Conservation (phyloP, 768 basidiomycete genomes). For the Leccinum olivaceopallidum region DNA sequence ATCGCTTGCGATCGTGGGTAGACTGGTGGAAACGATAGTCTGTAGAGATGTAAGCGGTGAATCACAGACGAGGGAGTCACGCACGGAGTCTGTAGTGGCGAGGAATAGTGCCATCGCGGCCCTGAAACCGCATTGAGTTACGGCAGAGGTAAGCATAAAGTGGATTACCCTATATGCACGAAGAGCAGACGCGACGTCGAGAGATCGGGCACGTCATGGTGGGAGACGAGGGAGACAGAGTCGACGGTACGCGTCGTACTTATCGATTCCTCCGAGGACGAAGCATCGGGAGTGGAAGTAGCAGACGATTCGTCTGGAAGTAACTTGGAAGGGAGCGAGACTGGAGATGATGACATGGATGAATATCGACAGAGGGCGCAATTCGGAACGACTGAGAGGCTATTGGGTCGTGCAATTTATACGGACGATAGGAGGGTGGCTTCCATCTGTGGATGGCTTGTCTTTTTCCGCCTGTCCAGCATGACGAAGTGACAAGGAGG, state of each 20-base stretch:
- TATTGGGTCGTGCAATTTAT: constrained; percentile 27
- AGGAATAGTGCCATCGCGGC: constrained; percentile 81
- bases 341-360: constrained; percentile 21
- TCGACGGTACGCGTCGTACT: constrained; percentile 21
- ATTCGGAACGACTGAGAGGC: constrained; percentile 5
- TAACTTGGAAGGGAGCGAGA: constrained; percentile 9
- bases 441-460: constrained; percentile 25
- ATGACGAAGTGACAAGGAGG: constrained; percentile 9
- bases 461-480: constrained; percentile 19
- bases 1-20: constrained; percentile 78
- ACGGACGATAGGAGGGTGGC: constrained; percentile 19
- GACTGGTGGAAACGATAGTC: constrained; percentile 79
- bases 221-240: constrained; percentile 25
- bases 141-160: neutral
- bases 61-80: constrained; percentile 24
- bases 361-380: constrained; percentile 5
- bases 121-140: constrained; percentile 39
- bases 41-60: constrained; percentile 22
- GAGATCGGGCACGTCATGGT: constrained; percentile 29
- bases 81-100: constrained; percentile 82
- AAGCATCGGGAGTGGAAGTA: constrained; percentile 6
- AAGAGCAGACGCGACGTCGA: constrained; percentile 59
- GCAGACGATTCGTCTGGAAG: constrained; percentile 5
- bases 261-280: constrained; percentile 24
- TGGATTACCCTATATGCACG: constrained; percentile 65